Percentiles rank a stretch among this genome's conserved stretches.
Conservation (phyloP, 129 eudicot genomes). For the Arctium lappa region DNA sequence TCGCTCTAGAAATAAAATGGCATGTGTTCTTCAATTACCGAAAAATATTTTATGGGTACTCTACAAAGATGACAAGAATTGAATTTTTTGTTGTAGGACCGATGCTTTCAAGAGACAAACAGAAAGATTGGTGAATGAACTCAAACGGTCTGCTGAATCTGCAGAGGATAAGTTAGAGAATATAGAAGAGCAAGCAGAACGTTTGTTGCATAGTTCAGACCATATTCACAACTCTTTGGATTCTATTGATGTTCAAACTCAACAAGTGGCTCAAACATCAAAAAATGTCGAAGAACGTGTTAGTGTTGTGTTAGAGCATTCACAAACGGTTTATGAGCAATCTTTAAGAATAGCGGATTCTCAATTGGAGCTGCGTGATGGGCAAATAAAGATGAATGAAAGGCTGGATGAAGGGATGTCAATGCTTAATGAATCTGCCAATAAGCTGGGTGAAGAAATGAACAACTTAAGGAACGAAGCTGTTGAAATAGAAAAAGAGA, state of each 20-base stretch:
- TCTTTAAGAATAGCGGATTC: constrained; percentile 48
- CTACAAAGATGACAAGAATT: not conserved
- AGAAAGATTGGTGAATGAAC: constrained; percentile 71
- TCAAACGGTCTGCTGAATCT: constrained; percentile 57
- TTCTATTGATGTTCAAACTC: constrained; percentile 48
- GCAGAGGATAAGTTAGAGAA: constrained; percentile 53
- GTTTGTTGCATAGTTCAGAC: constrained; percentile 46
- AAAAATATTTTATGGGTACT: not conserved
- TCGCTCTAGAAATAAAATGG: not conserved
- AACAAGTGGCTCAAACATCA: constrained; percentile 52
- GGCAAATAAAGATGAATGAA: constrained; percentile 55
- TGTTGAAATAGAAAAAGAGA: constrained; percentile 62
- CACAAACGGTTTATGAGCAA: constrained; percentile 46
- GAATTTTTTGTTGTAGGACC: constrained; percentile 36
- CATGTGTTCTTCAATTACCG: not conserved
- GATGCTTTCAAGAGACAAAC: constrained; percentile 73
- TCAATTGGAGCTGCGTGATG: constrained; percentile 57
- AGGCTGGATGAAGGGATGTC: constrained; percentile 54
- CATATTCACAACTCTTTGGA: constrained; percentile 52
- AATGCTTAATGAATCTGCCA: constrained; percentile 46
- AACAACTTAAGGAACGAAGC: constrained; percentile 51
- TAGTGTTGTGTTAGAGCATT: constrained; percentile 36
- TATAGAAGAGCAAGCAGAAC: constrained; percentile 56
- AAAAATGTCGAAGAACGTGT: constrained; percentile 43
- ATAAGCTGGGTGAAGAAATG: constrained; percentile 50